Base-by-base conservation (phyloP, 1,284 basidiomycete species). In the Quambalaria eucalypti region DNA sequence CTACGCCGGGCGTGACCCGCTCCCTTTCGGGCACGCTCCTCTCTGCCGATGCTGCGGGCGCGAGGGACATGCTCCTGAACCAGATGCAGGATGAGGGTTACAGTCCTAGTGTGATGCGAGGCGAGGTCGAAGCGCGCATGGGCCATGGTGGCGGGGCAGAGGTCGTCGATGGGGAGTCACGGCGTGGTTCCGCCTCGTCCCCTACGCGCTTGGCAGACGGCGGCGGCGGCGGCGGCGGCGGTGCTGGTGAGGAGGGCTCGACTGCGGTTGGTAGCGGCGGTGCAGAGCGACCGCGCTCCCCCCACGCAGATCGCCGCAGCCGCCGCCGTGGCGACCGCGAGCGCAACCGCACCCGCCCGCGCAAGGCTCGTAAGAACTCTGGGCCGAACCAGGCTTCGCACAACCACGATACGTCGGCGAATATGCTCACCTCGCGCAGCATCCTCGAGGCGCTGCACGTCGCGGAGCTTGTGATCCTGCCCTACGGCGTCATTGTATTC, bases 401-500 rank as follows among this genome's bases (percentile, higher is more conserved):
- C 66, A 74, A 70, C 51, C 70, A 73, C 58, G 68, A 72, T 40
- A 64, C 61, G 9, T 63, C 64, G 36, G 60, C 55, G 38, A 75
- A 75, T 53, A 63, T 69, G 55, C 60, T 68, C 49, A 71, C 73
- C 19, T 65, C 73, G 16, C 58, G 59, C 3, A 53, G 62, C 21
- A 70, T 74, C 38, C 56, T 66, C 31, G 73, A 75, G 51, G 73
- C 73, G 48, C 56, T 75, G 10, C 66, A 71, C 44, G 59, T 64
- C 19, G 73, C 65, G 51, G 73, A 75, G 62, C 60, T 75, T 31
- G 60, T 75, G 33, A 67, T 75, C 29, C 52, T 75, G 28, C 69
- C 71, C 10, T 75, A 75, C 54, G 73, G 73, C 25, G 73, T 75
- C 1, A 39, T 75, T 60, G 73, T 75, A 39, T 65, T 75, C 68